Evolutionary conservation across 345 rosid species (phyloP), one percentile per base, ranked within the genome.

Genomic region (Kernera saxatilis): DNA sequence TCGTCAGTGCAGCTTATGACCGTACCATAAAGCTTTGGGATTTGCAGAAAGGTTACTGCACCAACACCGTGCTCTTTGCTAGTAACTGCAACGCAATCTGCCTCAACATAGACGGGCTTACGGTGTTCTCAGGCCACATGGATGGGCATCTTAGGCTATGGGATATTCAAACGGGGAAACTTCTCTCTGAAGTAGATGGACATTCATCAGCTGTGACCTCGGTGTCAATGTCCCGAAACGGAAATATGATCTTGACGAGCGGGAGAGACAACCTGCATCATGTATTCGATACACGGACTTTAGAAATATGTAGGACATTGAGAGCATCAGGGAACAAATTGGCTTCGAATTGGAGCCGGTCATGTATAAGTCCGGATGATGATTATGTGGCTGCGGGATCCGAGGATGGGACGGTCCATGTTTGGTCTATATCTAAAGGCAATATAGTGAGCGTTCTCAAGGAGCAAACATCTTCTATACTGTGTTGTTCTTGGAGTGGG

Each of bases 1-100:
- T 88, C 17, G 89, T 87, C 22, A 94, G 99, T 73, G 88, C 98
- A 37, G 96, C 95, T 49, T 91, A 94, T 81, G 97, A 91, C 70
- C 93, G 99, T n/a, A 91, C 96, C 1, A 88, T 94, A 70, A 94
- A 94, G 76, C 74, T 94, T 22, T 94, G 98, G 99, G 97, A 94
- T 82, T 67, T 94, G 83, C 99, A 83, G 61, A 94, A 89, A 74
- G 99, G 99, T 65, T 91, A 86, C 81, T 94, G 99, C 84, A 86
- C 85, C 13, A 91, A 83, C 88, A 94, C 99, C 0, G 86, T 94
- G 59, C 82, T 94, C 56, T 94, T 87, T 69, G 84, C 79, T 60
- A 91, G 98, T 82, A 89, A 91, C 79, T 91, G 99, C 86, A 94
- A 91, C 74, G 79, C 99, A 64, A 78, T 86, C 50, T 84, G 85